phyloP scores from a whole-genome alignment of 345 rosid genomes.

The Noccaea bulbosa region DNA sequence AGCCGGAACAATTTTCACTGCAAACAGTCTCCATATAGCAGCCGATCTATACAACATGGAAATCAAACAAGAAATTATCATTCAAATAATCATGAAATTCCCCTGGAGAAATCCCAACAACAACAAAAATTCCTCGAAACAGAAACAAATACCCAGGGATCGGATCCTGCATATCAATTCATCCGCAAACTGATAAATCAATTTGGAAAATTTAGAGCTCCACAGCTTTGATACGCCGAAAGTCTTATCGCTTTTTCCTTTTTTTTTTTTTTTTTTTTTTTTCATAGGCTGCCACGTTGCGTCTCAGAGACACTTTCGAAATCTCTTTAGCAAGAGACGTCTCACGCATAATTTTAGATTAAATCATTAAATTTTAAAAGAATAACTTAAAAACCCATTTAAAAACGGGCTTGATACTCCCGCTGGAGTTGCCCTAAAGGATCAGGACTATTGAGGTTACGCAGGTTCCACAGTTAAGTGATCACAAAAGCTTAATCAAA shows the following conservation, averaged over 20 bases:
- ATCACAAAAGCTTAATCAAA: neutral
- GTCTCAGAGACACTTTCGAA: too few species aligned
- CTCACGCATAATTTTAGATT: too few species aligned
- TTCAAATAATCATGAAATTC: constrained; percentile 3
- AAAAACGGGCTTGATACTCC: too few species aligned
- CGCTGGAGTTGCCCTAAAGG: too few species aligned
- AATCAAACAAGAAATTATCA: constrained; percentile 21
- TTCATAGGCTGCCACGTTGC: too few species aligned
- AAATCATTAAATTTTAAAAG: too few species aligned
- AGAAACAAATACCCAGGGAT: constrained; percentile 37
- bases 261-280: too few species aligned
- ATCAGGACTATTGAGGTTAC: neutral
- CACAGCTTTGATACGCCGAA: constrained; percentile 39
- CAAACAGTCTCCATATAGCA: constrained; percentile 41
- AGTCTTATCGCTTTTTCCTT: too few species aligned
- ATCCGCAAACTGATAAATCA: neutral
- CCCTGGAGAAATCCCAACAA: neutral
- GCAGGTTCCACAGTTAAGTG: neutral
- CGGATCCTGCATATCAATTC: constrained; percentile 39
- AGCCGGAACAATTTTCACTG: constrained; percentile 36
- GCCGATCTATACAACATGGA: constrained; percentile 51
- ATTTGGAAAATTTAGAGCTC: constrained; percentile 43
- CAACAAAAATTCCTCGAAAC: too few species aligned
- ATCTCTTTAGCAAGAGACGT: too few species aligned
- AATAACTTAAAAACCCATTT: too few species aligned